These are phyloP conservation scores for Penicillium odoratum DNA, from an alignment of 495 filamentous ascomycete species.

Conservation along the genomic window DNA sequence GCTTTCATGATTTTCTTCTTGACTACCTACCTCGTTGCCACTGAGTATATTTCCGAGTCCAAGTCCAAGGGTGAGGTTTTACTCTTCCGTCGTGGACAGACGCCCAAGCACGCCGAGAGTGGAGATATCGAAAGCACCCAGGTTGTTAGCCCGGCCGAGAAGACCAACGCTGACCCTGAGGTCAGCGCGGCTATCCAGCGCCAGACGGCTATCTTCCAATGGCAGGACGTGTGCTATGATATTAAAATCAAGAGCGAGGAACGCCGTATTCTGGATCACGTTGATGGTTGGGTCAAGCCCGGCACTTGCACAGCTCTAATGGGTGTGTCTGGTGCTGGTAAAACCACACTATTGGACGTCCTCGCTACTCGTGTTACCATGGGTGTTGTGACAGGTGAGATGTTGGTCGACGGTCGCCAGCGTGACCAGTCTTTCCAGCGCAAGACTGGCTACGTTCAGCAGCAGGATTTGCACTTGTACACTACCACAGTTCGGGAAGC, in stretches of 20 bases:
- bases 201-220: slow-evolving; percentile 65
- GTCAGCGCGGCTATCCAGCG: slow-evolving; percentile 53
- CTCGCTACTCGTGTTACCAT: slow-evolving; percentile 46
- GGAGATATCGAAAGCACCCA: slow-evolving; percentile 36
- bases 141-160: slow-evolving; percentile 33
- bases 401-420: slow-evolving; percentile 51
- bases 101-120: slow-evolving; percentile 22
- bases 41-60: slow-evolving; percentile 49
- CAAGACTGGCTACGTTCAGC: slow-evolving; percentile 93
- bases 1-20: slow-evolving; percentile 67
- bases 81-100: slow-evolving; percentile 50
- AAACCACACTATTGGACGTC: slow-evolving; percentile 53
- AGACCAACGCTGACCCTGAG: slow-evolving; percentile 38
- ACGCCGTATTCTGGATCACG: slow-evolving; percentile 58
- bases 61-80: slow-evolving; percentile 55
- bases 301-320: slow-evolving; percentile 64
- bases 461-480: slow-evolving; percentile 88
- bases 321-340: slow-evolving; percentile 58
- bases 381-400: slow-evolving; percentile 51
- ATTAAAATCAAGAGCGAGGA: slow-evolving; percentile 61
- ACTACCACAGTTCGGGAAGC: slow-evolving; percentile 83
- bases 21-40: slow-evolving; percentile 42
- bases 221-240: slow-evolving; percentile 70
- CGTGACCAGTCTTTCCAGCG: slow-evolving; percentile 79
- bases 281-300: slow-evolving; percentile 66